Evolutionary conservation across 495 filamentous ascomycete species (phyloP).

Genomic region (Xylaria acuta): DNA sequence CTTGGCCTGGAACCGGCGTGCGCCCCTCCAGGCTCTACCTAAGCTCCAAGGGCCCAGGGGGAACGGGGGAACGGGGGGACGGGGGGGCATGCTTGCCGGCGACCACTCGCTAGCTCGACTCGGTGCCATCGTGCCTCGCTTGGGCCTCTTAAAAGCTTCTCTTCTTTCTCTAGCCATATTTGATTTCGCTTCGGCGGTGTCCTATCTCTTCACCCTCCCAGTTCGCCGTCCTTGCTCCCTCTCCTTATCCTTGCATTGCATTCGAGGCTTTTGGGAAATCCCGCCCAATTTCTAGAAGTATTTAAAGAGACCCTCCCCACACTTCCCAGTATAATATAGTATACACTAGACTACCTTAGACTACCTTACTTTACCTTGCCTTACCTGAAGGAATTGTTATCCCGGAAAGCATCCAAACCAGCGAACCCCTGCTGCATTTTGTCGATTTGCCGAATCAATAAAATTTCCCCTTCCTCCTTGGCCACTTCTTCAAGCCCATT

Average conservation of each 20-base stretch:
- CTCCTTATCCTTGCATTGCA: constrained; percentile 25
- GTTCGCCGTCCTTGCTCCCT: constrained; percentile 13
- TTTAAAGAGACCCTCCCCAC: constrained; percentile 22
- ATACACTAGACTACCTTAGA: constrained; percentile 5
- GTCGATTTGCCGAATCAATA: constrained; percentile 24
- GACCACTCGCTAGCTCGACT: constrained; percentile 16
- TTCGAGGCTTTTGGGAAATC: constrained; percentile 10
- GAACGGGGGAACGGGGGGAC: neutral
- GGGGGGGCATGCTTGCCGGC: constrained; percentile 14
- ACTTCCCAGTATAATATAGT: constrained; percentile 10
- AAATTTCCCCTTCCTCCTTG: constrained; percentile 24
- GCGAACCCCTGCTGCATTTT: constrained; percentile 16
- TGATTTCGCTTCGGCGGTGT: constrained; percentile 19
- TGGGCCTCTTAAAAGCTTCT: constrained; percentile 25
- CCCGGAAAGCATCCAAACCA: constrained; percentile 15
- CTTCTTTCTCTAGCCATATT: constrained; percentile 22
- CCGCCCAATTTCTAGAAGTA: constrained; percentile 19
- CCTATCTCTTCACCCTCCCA: constrained; percentile 18
- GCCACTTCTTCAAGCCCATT: neutral
- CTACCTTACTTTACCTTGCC: neutral
- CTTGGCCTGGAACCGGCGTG: constrained; percentile 20
- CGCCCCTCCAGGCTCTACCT: constrained; percentile 10
- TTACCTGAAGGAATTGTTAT: constrained; percentile 7
- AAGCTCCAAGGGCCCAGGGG: neutral
- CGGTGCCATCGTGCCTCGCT: constrained; percentile 23